These are phyloP conservation scores for Aspergillus biplanus DNA, from an alignment of 495 filamentous ascomycete species.

Conservation along the genomic window DNA sequence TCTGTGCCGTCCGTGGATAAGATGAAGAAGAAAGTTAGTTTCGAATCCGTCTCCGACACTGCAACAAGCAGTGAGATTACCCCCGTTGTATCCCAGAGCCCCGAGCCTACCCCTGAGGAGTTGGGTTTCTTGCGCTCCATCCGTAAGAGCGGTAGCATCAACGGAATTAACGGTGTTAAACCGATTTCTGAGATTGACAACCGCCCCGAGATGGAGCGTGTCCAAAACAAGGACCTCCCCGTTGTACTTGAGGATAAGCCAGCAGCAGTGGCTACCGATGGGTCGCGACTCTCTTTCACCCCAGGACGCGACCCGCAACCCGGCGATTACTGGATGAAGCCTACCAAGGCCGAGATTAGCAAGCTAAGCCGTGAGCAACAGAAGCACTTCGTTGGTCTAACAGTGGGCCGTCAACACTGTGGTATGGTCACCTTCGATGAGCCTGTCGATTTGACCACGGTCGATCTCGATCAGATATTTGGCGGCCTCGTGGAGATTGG, in stretches of 20 bases:
- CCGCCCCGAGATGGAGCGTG: slow-evolving; percentile 71
- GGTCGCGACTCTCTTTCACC: slow-evolving; percentile 34
- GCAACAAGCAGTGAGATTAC: slow-evolving; percentile 49
- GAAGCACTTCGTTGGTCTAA: slow-evolving; percentile 69
- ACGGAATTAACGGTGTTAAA: slow-evolving; percentile 54
- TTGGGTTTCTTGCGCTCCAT: slow-evolving; percentile 66
- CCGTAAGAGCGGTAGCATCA: slow-evolving; percentile 45
- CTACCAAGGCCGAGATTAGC: slow-evolving; percentile 68
- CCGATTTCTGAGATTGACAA: slow-evolving; percentile 26
- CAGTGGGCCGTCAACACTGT: slow-evolving; percentile 77
- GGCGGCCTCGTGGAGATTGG: slow-evolving; percentile 73
- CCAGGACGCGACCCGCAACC: slow-evolving; percentile 58
- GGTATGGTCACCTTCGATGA: slow-evolving; percentile 80
- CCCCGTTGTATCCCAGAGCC: slow-evolving; percentile 48
- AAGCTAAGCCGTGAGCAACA: slow-evolving; percentile 75
- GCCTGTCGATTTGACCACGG: slow-evolving; percentile 75
- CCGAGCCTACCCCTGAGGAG: slow-evolving; percentile 65
- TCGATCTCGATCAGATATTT: slow-evolving; percentile 73
- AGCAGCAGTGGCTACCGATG: slow-evolving; percentile 34
- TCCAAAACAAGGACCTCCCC: slow-evolving; percentile 75
- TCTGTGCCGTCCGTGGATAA: slow-evolving; percentile 41
- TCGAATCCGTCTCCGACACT: slow-evolving; percentile 63
- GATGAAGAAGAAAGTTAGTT: slow-evolving; percentile 86
- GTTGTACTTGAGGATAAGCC: slow-evolving; percentile 71
- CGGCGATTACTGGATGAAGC: slow-evolving; percentile 86